These are phyloP conservation scores for Claviceps maximensis DNA, from an alignment of 2,329 filamentous ascomycete genomes.

Conservation along the genomic window DNA sequence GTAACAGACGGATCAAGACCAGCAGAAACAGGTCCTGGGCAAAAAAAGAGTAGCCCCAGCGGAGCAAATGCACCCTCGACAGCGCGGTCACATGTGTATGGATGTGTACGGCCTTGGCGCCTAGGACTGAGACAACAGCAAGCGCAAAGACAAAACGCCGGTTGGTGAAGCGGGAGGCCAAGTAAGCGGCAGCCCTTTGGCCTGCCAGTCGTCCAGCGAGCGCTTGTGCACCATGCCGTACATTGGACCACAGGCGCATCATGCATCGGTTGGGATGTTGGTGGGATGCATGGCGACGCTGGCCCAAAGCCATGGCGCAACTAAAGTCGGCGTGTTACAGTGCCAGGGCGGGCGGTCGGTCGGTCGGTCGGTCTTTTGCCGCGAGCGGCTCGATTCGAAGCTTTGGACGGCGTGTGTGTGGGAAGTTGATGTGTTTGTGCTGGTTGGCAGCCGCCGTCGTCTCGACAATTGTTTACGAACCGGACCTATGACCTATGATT, in stretches of 20 bases:
- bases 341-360: not conserved
- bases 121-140: constrained; percentile 13
- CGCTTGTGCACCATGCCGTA: not conserved
- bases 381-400: not conserved
- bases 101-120: constrained; percentile 18
- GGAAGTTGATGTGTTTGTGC: not conserved
- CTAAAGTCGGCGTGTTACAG: not conserved
- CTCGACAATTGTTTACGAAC: not conserved
- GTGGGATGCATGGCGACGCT: not conserved
- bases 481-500: too few relatives aligned
- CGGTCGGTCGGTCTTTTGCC: not conserved
- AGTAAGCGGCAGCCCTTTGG: not conserved
- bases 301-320: not conserved
- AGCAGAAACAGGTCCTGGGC: constrained; percentile 18
- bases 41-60: constrained; percentile 21
- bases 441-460: not conserved
- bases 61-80: constrained; percentile 13
- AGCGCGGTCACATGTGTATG: constrained; percentile 16
- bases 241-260: not conserved
- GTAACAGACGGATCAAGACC: constrained; percentile 16
- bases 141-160: constrained; percentile 18
- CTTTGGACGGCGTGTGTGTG: not conserved
- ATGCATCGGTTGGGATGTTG: not conserved
- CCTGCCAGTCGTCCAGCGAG: not conserved
- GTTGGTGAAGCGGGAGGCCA: constrained; percentile 12